Percentiles rank a stretch among this genome's conserved stretches.
phyloP scores from a whole-genome alignment of 1,284 basidiomycete genomes.

The Kalmanozyma brasiliensis region DNA sequence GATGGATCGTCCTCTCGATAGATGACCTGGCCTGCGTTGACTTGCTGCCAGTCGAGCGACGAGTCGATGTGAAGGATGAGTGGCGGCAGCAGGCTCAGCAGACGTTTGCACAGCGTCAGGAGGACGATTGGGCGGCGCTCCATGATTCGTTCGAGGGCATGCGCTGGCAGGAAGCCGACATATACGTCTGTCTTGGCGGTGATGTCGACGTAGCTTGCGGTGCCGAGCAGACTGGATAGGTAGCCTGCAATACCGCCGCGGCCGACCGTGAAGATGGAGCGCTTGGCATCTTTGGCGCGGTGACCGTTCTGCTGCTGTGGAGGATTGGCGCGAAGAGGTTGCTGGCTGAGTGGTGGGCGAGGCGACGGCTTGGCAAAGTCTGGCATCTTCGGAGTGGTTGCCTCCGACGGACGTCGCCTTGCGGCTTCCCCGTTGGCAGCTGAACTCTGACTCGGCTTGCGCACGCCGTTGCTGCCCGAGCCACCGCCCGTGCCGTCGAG shows the following conservation, averaged over 20 bases:
- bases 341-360: constrained; percentile 18
- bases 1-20: constrained; percentile 90
- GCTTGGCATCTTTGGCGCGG: constrained; percentile 31
- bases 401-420: constrained; percentile 7
- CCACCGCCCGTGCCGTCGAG: constrained; percentile 53
- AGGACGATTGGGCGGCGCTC: constrained; percentile 95
- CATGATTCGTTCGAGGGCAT: constrained; percentile 86
- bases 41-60: constrained; percentile 97
- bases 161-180: constrained; percentile 90
- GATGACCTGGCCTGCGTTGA: constrained; percentile 87
- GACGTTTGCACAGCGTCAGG: constrained; percentile 92
- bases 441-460: constrained; percentile 21
- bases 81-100: constrained; percentile 92
- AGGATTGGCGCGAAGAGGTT: constrained; percentile 11
- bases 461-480: constrained; percentile 4
- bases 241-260: constrained; percentile 95
- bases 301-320: constrained; percentile 11
- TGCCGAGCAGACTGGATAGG: constrained; percentile 90
- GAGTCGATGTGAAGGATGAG: constrained; percentile 96
- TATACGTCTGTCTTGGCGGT: constrained; percentile 96
- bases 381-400: constrained; percentile 3
- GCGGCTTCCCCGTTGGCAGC: constrained; percentile 3
- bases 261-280: constrained; percentile 84
- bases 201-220: constrained; percentile 94
- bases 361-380: constrained; percentile 3